phyloP scores from a whole-genome alignment of 352 stramenopile species.

The Globisporangium parvum region DNA sequence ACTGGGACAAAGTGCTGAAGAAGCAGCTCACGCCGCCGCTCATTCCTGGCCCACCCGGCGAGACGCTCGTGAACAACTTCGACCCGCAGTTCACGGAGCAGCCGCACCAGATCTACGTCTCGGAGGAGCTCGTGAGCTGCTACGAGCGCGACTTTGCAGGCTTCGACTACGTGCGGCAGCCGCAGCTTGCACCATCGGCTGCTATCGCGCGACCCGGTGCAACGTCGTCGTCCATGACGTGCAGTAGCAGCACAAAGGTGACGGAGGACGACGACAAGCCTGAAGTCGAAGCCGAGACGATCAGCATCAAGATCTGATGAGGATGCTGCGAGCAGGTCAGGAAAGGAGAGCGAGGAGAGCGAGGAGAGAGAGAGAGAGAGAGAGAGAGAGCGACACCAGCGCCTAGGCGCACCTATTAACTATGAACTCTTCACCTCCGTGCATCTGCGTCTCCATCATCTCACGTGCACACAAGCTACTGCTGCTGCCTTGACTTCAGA shows the following conservation, averaged over 20 bases:
- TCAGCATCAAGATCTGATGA: conserved; percentile 56
- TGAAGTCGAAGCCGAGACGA: conserved; percentile 42
- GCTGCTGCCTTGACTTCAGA: too few species aligned
- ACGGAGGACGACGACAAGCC: conserved; percentile 43
- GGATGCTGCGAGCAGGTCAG: neutral
- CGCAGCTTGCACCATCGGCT: neutral
- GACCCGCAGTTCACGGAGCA: conserved; percentile 83
- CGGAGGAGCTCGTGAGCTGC: conserved; percentile 50
- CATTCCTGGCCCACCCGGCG: conserved; percentile 51
- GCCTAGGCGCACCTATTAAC: conserved; percentile 9
- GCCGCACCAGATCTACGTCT: conserved; percentile 74
- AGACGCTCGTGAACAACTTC: conserved; percentile 81
- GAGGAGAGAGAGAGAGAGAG: conserved; percentile 5
- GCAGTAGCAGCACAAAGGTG: conserved; percentile 28
- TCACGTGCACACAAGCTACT: too few species aligned
- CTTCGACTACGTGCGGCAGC: conserved; percentile 72
- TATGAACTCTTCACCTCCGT: conserved; percentile 11
- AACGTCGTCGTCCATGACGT: conserved; percentile 2
- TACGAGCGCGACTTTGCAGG: conserved; percentile 80
- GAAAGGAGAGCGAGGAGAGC: conserved; percentile 4
- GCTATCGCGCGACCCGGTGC: neutral
- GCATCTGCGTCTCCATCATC: too few species aligned
- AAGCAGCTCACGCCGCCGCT: conserved; percentile 58
- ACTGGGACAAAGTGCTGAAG: conserved; percentile 73
- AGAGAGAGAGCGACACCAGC: neutral